phyloP scores from a whole-genome alignment of 2,329 filamentous ascomycete genomes.

The Orbilia quercus region DNA sequence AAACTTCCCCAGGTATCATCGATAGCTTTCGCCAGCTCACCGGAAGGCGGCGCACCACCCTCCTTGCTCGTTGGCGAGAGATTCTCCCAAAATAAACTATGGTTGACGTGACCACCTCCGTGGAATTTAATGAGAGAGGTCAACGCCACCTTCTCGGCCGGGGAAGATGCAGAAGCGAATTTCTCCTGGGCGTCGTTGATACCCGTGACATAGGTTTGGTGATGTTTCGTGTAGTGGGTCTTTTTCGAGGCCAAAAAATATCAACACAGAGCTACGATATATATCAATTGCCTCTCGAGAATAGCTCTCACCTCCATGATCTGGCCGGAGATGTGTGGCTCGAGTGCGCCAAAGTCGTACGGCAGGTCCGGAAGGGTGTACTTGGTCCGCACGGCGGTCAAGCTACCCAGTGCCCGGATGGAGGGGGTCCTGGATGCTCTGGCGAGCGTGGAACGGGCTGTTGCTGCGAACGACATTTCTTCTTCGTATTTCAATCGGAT shows the following conservation, averaged over 20 bases:
- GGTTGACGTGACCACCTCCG: constrained; percentile 75
- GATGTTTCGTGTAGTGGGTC: constrained; percentile 87
- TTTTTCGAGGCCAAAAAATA: no score
- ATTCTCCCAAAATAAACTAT: constrained; percentile 77
- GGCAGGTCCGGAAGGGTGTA: constrained; percentile 90
- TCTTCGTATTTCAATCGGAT: constrained; percentile 8
- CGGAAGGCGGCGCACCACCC: constrained; percentile 71
- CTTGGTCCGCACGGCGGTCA: constrained; percentile 84
- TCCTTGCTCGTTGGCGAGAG: constrained; percentile 74
- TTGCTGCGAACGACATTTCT: constrained; percentile 46
- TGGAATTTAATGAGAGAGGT: constrained; percentile 74
- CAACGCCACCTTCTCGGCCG: constrained; percentile 70
- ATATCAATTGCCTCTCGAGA: background rate
- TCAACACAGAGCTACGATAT: constrained; percentile 60
- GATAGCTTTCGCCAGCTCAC: constrained; percentile 64
- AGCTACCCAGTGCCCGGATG: constrained; percentile 71
- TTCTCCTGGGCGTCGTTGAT: constrained; percentile 84
- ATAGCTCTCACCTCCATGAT: constrained; percentile 77
- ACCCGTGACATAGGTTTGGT: constrained; percentile 91
- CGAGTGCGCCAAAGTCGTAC: constrained; percentile 95
- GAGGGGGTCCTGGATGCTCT: constrained; percentile 44
- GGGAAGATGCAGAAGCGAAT: constrained; percentile 70
- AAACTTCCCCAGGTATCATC: constrained; percentile 67
- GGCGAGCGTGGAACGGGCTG: constrained; percentile 44
- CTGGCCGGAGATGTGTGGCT: constrained; percentile 79